These are phyloP conservation scores for Globisporangium alternatum DNA, from an alignment of 352 stramenopile species.

Conservation along the genomic window DNA sequence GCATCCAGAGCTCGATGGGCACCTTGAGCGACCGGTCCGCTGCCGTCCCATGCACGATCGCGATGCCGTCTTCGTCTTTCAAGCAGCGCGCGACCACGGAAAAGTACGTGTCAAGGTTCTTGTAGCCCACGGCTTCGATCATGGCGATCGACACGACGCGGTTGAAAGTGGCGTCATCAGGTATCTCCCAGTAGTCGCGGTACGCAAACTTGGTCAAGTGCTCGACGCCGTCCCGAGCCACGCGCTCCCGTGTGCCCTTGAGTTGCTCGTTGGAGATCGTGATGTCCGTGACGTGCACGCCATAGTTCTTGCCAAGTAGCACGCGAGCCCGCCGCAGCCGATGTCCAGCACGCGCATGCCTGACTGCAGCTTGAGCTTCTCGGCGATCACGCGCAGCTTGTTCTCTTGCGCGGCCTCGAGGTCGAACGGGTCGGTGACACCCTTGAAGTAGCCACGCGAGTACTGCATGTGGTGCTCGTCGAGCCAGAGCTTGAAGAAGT, in stretches of 20 bases:
- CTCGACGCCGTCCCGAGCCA: slow-evolving; percentile 59
- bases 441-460: slow-evolving; percentile 86
- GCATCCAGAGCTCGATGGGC: slow-evolving; percentile 77
- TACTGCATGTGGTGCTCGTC: slow-evolving; percentile 88
- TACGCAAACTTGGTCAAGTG: slow-evolving; percentile 85
- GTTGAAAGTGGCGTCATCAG: slow-evolving; percentile 65
- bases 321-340: slow-evolving; percentile 83
- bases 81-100: slow-evolving; percentile 70
- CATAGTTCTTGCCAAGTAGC: slow-evolving; percentile 84
- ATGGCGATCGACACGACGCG: slow-evolving; percentile 84
- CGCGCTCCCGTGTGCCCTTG: slow-evolving; percentile 72
- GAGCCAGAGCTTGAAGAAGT: slow-evolving; percentile 89
- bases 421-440: slow-evolving; percentile 59
- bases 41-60: slow-evolving; percentile 76
- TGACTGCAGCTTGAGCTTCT: slow-evolving; percentile 83
- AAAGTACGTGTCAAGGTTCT: slow-evolving; percentile 86
- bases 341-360: slow-evolving; percentile 88
- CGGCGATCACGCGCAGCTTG: slow-evolving; percentile 87
- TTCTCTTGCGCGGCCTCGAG: slow-evolving; percentile 82
- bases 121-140: slow-evolving; percentile 85
- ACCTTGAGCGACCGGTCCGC: slow-evolving; percentile 80
- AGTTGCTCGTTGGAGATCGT: slow-evolving; percentile 89
- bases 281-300: slow-evolving; percentile 84
- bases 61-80: slow-evolving; percentile 62
- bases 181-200: slow-evolving; percentile 86